Evolutionary conservation across 2,329 filamentous ascomycete genomes (phyloP).

Genomic region (Aspergillus aculeatinus): DNA sequence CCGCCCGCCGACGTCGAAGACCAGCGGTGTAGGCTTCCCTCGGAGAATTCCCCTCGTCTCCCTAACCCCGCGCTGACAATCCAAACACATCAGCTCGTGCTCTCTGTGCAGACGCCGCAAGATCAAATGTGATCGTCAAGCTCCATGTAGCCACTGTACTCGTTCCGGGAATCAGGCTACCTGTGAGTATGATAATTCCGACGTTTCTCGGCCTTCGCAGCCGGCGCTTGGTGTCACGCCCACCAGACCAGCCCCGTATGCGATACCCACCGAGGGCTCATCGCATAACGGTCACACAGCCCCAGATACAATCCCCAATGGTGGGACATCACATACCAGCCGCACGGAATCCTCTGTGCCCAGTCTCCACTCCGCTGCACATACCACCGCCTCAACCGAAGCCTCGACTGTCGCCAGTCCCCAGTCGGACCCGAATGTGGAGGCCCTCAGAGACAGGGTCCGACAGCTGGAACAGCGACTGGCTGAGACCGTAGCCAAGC

Average conservation of each 20-base stretch:
- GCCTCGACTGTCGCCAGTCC: constrained; percentile 26
- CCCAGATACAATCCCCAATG: neutral
- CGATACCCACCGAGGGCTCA: neutral
- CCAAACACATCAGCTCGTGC: constrained; percentile 48
- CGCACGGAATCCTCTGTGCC: constrained; percentile 5
- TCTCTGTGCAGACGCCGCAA: constrained; percentile 60
- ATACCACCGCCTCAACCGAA: constrained; percentile 12
- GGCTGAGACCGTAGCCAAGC: constrained; percentile 24
- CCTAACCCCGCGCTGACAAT: constrained; percentile 11
- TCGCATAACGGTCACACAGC: constrained; percentile 4
- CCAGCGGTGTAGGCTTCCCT: constrained; percentile 43
- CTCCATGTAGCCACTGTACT: constrained; percentile 61
- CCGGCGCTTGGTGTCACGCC: neutral
- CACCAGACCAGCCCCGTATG: neutral
- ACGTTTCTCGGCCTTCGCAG: constrained; percentile 8
- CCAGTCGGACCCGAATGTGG: constrained; percentile 32
- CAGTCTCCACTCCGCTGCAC: constrained; percentile 13
- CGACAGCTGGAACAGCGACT: constrained; percentile 48
- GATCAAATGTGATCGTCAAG: constrained; percentile 60
- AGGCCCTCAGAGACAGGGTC: constrained; percentile 43
- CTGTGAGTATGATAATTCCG: constrained; percentile 17
- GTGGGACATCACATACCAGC: constrained; percentile 5
- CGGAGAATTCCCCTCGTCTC: neutral
- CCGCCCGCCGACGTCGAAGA: constrained; percentile 42
- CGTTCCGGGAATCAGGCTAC: constrained; percentile 34